Evolutionary conservation across 331 rosid genomes (phyloP).

Genomic region (Saraca asoca): DNA sequence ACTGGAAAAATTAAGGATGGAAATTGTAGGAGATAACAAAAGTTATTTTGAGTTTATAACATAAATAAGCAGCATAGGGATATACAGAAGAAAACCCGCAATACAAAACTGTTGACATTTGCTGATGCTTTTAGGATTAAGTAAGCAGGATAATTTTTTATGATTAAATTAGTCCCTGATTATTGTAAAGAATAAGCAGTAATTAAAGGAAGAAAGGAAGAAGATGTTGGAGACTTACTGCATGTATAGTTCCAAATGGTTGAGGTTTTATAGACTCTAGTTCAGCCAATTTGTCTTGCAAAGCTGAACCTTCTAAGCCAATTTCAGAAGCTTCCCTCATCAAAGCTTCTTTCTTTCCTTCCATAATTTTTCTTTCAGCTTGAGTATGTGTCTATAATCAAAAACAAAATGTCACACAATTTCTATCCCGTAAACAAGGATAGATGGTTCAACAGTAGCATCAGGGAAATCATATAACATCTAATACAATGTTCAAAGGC

Average conservation of each 20-base stretch:
- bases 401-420: constrained; percentile 30
- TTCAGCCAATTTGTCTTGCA: constrained; percentile 53
- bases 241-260: constrained; percentile 70
- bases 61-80: constrained; percentile 12
- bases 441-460: constrained; percentile 13
- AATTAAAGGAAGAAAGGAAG: constrained; percentile 18
- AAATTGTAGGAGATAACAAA: constrained; percentile 3
- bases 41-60: constrained; percentile 14
- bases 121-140: constrained; percentile 14
- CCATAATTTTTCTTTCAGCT: constrained; percentile 69
- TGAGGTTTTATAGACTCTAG: constrained; percentile 57
- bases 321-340: constrained; percentile 54
- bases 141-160: background rate
- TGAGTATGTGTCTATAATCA: constrained; percentile 69
- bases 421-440: constrained; percentile 10
- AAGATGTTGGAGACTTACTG: constrained; percentile 48
- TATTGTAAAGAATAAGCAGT: constrained; percentile 18
- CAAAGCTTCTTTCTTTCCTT: constrained; percentile 57
- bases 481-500: constrained; percentile 6
- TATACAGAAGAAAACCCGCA: background rate
- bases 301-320: constrained; percentile 36
- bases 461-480: background rate
- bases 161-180: constrained; percentile 3
- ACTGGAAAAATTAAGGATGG: constrained; percentile 6
- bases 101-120: background rate